phyloP scores from a whole-genome alignment of 345 rosid species.

The Populus tremula region DNA sequence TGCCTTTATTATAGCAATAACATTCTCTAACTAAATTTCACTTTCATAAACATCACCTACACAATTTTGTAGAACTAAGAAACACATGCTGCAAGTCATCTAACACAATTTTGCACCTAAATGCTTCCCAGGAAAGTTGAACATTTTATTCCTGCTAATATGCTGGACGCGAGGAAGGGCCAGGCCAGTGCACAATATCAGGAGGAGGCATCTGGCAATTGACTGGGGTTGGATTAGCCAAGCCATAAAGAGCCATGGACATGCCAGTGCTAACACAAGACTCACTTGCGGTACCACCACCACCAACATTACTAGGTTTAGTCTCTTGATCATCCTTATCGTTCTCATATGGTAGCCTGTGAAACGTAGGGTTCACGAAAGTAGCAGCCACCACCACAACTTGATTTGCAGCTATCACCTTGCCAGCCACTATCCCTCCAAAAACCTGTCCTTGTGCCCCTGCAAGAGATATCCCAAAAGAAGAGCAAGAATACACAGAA shows the following conservation, averaged over 20 bases:
- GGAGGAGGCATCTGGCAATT: constrained; percentile 26
- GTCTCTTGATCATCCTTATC: constrained; percentile 22
- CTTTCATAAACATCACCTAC: neutral
- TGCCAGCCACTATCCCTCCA: constrained; percentile 53
- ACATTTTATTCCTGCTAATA: neutral
- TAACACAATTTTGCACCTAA: neutral
- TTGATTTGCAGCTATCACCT: constrained; percentile 35
- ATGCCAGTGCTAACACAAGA: constrained; percentile 11
- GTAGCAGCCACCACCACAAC: constrained; percentile 46
- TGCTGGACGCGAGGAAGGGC: constrained; percentile 17
- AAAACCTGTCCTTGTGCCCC: constrained; percentile 49
- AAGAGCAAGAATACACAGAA: constrained; percentile 3
- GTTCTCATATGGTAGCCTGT: constrained; percentile 27
- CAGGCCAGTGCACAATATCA: constrained; percentile 35
- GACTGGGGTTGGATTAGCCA: constrained; percentile 21
- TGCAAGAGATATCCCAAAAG: constrained; percentile 46
- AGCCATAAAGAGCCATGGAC: constrained; percentile 23
- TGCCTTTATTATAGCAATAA: too few relatives aligned
- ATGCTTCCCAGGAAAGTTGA: neutral
- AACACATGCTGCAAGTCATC: neutral
- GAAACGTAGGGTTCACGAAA: constrained; percentile 26
- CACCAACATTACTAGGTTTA: constrained; percentile 4
- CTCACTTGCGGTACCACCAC: constrained; percentile 12
- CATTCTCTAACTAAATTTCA: neutral
- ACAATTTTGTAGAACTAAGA: neutral